Conservation (phyloP, 2,329 filamentous ascomycete genomes). For the Zasmidium angulare region DNA sequence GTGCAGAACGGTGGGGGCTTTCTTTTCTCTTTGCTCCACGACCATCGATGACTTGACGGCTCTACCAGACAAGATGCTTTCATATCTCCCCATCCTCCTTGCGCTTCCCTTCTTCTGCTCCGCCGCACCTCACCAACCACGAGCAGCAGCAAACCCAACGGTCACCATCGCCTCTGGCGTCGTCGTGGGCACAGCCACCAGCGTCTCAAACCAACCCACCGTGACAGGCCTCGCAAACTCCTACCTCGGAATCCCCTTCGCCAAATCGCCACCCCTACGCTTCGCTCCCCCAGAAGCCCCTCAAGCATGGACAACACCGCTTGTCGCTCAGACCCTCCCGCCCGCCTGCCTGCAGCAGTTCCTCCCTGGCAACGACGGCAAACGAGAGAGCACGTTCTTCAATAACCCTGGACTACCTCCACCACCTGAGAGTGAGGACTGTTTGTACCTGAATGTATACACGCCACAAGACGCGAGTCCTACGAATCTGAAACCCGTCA, state of each 20-base stretch:
- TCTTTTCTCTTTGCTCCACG: background rate
- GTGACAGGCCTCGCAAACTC: slow-evolving; percentile 17
- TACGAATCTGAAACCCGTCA: slow-evolving; percentile 13
- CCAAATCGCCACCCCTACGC: slow-evolving; percentile 16
- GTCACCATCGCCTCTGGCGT: slow-evolving; percentile 20
- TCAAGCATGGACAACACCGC: slow-evolving; percentile 9
- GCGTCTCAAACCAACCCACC: slow-evolving; percentile 16
- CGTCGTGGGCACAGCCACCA: slow-evolving; percentile 21
- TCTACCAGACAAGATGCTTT: background rate
- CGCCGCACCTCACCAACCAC: background rate
- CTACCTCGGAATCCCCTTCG: slow-evolving; percentile 23
- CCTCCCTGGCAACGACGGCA: slow-evolving; percentile 7
- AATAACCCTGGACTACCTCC: slow-evolving; percentile 17
- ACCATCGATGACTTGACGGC: background rate
- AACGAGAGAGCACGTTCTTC: slow-evolving; percentile 12
- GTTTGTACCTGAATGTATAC: slow-evolving; percentile 22
- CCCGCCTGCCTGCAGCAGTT: slow-evolving; percentile 27
- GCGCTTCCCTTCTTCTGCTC: background rate
- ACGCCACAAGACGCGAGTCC: slow-evolving; percentile 15
- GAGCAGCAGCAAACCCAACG: slow-evolving; percentile 10
- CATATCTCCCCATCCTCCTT: background rate
- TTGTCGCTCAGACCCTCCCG: slow-evolving; percentile 12
- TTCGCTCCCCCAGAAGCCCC: slow-evolving; percentile 21
- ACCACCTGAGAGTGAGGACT: slow-evolving; percentile 21
- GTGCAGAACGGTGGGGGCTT: no score